Evolutionary conservation across 768 basidiomycete species (phyloP).

Genomic region (Phaeotremella skinneri): DNA sequence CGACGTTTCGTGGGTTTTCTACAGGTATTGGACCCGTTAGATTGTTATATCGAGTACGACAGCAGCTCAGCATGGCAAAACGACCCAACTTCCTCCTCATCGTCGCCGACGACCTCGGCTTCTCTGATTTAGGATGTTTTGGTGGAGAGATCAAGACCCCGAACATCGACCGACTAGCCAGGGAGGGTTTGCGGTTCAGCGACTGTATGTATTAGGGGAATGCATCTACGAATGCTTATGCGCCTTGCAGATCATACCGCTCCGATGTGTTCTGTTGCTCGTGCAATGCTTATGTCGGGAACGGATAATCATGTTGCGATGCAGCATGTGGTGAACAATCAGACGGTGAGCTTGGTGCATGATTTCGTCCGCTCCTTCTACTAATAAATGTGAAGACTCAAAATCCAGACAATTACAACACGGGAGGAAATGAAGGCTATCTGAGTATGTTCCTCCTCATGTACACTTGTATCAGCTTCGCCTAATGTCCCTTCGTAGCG

Average conservation of each 20-base stretch:
- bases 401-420: slow-evolving; percentile 9
- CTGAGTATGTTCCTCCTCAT: slow-evolving; percentile 15
- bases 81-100: slow-evolving; percentile 37
- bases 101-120: slow-evolving; percentile 39
- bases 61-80: not conserved
- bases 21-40: not conserved
- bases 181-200: slow-evolving; percentile 27
- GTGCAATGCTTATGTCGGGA: slow-evolving; percentile 21
- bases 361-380: not conserved
- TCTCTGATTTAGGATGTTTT: slow-evolving; percentile 33
- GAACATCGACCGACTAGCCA: slow-evolving; percentile 39
- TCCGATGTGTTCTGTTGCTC: slow-evolving; percentile 6
- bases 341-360: not conserved
- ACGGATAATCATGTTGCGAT: slow-evolving; percentile 24
- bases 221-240: not conserved
- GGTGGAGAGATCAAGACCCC: slow-evolving; percentile 43
- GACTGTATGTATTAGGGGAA: slow-evolving; percentile 20
- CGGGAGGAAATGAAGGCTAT: slow-evolving; percentile 17
- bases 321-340: slow-evolving; percentile 5
- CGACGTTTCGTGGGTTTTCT: too few relatives aligned
- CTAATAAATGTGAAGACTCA: not conserved
- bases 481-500: not conserved
- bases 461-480: too few relatives aligned
- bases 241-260: slow-evolving; percentile 10
- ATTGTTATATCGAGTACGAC: not conserved